These are phyloP conservation scores for Gilbertella persicaria DNA, from an alignment of 371 early-diverging fungal genomes.

Conservation along the genomic window DNA sequence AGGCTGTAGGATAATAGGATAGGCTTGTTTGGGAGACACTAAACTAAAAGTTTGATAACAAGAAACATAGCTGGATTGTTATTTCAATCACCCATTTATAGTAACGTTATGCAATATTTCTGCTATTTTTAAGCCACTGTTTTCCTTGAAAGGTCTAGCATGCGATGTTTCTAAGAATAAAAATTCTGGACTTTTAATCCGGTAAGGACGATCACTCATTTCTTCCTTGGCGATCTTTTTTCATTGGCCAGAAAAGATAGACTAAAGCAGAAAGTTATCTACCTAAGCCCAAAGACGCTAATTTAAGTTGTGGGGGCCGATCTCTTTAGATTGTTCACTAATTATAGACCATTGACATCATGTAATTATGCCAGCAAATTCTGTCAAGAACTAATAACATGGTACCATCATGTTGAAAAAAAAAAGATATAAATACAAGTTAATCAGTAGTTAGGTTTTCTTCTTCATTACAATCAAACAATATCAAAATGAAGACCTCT, in stretches of 20 bases:
- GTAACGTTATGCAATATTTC: no score
- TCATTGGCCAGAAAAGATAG: background rate
- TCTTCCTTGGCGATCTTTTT: background rate
- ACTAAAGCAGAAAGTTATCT: background rate
- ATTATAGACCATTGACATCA: background rate
- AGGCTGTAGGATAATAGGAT: no score
- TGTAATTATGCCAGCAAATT: background rate
- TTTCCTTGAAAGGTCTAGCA: no score
- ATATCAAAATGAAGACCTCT: slow-evolving; percentile 10
- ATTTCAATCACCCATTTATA: no score
- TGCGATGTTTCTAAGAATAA: background rate
- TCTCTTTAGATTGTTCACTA: background rate
- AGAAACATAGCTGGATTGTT: no score
- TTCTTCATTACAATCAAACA: background rate
- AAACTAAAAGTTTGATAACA: no score
- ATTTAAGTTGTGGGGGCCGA: background rate
- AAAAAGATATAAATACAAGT: background rate
- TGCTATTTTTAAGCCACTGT: no score
- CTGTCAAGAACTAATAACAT: background rate
- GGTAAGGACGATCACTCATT: background rate
- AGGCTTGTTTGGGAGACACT: no score
- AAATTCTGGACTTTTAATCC: background rate
- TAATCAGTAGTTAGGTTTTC: background rate
- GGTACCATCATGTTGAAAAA: background rate
- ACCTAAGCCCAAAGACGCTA: background rate